Base-by-base conservation (phyloP, 2,329 filamentous ascomycete genomes). In the Penicillium sp. region DNA sequence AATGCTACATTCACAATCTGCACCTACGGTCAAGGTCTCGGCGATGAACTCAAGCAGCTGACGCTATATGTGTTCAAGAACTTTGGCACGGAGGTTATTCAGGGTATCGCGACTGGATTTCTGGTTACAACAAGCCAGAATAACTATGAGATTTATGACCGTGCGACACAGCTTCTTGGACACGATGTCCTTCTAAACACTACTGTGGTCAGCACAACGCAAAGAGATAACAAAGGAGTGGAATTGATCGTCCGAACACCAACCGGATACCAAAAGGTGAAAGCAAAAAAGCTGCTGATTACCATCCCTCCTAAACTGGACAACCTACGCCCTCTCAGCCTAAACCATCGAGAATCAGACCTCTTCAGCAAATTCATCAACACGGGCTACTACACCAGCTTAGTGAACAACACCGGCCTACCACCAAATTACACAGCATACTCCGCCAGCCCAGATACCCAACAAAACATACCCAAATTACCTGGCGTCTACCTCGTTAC, bases 1-100 rank as follows among this genome's bases (percentile, higher is more conserved):
- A 76, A 72, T 27, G 69, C 77, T 2, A 70, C 81, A 1, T 72
- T 70, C n/a, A 68, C 73, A 8, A 71, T 81, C 16, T 79, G 73
- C 58, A 62, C 64, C 14, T 75, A 75, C 54, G 73, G 75, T 22
- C 73, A 80, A 49, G 81, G 79, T 3, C 61, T 79, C 2, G 77
- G 77, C 16, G 76, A 66, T 24, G 39, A 65, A 29, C 62, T 65
- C 2, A 22, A 59, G 2, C 55, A 52, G 26, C 56, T 60, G 5
- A 58, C 58, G 0, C 27, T 65, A 11, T 63, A 63, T 33, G 60
- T 65, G 4, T 58, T 65, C 37, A 62, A 64, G 49, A 52, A 51
- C 11, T 57, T 65, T 11, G 62, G 60, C 1, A 35, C 48, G 7
- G 52, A 56, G 5, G 50, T 64, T 14, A 39, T 63, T 2, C 45